A percentile compares a stretch with the other conserved stretches of the same genome.
Conservation (phyloP, 805 yeast species). For the Kuraishia hungarica region DNA sequence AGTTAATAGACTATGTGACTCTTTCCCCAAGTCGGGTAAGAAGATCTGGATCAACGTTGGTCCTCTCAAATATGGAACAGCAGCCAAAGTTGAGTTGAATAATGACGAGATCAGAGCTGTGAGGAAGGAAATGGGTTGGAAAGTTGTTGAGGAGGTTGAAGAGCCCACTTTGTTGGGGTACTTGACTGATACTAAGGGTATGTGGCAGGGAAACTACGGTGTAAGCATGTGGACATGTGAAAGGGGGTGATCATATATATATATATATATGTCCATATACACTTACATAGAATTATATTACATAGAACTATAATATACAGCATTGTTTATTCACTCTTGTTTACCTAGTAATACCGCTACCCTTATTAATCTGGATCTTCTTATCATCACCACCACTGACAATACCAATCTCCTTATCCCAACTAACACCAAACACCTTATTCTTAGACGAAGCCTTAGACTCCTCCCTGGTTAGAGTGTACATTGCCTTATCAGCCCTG, state of each 20-base stretch:
- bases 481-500: constrained; percentile 74
- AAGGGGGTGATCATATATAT: constrained; percentile 1
- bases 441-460: constrained; percentile 30
- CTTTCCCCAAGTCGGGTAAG: constrained; percentile 22
- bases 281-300: too few relatives aligned
- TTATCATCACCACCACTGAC: constrained; percentile 93
- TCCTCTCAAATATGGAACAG: constrained; percentile 87
- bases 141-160: constrained; percentile 22
- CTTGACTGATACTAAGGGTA: constrained; percentile 52
- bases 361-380: constrained; percentile 69
- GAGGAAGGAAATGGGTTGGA: constrained; percentile 59
- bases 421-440: constrained; percentile 80
- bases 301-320: too few relatives aligned
- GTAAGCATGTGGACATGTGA: constrained; percentile 44
- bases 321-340: background rate
- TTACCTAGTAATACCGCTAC: constrained; percentile 5
- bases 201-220: constrained; percentile 78
- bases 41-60: constrained; percentile 84
- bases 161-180: constrained; percentile 45
- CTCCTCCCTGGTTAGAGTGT: constrained; percentile 71
- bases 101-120: constrained; percentile 57
- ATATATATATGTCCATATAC: too few relatives aligned
- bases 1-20: constrained; percentile 34
- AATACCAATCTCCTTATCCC: constrained; percentile 76
- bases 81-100: constrained; percentile 67